phyloP scores from a whole-genome alignment of 257 asterid genomes.

The Salvia hispanica region DNA sequence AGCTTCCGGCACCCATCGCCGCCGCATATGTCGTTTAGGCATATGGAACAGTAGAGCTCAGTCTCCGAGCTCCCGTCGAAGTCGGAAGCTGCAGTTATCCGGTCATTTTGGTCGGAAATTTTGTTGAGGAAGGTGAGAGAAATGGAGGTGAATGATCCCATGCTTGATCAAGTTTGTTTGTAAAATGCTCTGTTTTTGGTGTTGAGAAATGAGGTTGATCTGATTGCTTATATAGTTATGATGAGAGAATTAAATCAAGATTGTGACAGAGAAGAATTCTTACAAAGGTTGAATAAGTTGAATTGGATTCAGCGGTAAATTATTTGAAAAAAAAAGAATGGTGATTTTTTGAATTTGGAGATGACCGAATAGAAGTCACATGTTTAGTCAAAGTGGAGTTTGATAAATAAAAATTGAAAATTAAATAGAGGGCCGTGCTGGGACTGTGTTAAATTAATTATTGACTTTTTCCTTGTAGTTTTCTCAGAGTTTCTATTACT shows the following conservation, averaged over 20 bases:
- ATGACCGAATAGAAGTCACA: slow-evolving; percentile 15
- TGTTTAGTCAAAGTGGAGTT: neutral
- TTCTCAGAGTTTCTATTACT: neutral
- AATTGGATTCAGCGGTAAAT: neutral
- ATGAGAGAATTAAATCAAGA: neutral
- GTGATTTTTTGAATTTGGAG: neutral
- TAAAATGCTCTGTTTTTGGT: neutral
- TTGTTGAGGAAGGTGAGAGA: slow-evolving; percentile 5
- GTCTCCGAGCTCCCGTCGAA: neutral
- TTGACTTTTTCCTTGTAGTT: slow-evolving; percentile 26
- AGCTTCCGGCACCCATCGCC: slow-evolving; percentile 41
- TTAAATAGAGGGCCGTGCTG: slow-evolving; percentile 20
- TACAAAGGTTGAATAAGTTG: neutral
- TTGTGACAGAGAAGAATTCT: neutral
- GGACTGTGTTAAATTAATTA: neutral
- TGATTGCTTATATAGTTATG: slow-evolving; percentile 8
- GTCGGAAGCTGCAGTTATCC: slow-evolving; percentile 14
- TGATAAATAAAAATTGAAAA: neutral
- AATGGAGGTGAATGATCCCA: neutral
- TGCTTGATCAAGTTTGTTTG: neutral
- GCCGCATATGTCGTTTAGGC: slow-evolving; percentile 39
- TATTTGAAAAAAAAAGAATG: slow-evolving; percentile 9
- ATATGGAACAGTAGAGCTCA: slow-evolving; percentile 33
- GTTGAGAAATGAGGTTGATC: no score
- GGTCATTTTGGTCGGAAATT: neutral